Evolutionary conservation across 2,329 filamentous ascomycete species (phyloP), one percentile per base, ranked within the genome.

Genomic region (Fusarium sacchari): DNA sequence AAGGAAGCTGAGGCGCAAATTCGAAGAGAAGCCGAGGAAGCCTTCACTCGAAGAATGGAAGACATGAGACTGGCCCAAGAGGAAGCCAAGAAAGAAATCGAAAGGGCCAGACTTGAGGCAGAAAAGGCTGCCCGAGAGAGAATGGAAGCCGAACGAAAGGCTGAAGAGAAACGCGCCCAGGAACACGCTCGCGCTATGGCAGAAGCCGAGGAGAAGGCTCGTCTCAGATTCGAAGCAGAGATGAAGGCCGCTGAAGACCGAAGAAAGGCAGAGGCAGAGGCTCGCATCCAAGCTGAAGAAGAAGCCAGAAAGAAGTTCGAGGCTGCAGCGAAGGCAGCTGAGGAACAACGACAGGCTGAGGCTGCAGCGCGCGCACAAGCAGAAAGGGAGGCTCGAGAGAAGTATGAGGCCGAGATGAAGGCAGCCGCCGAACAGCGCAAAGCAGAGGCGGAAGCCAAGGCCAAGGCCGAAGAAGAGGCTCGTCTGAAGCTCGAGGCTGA

Each of bases 401-500:
- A 88, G 66, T 84, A 89, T 15, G 86, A 87, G 59, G 81, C 82
- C 1, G 83, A 86, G 67, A 80, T 83, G 63, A 82, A 81, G 67
- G 82, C 81, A 13, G 87, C 85, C 7, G 86, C 85, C 56, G 85
- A 83, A 28, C 81, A 79, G 15, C 77, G 82, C 81, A 68, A 86
- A 85, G 85, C 84, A 69, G 81, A 84, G 7, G 86, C 85, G 24
- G 86, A 86, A 24, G 87, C 87, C 32, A 81, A 83, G 69, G 72
- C 83, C 49, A 83, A 78, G 65, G 84, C 84, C 2, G 80, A 87
- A 43, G 87, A 86, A 57, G 84, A 85, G 57, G 83, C 84, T 3
- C 81, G 82, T 60, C 82, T 82, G 67, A 85, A 88, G 64, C 83
- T 88, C 10, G 86, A 87, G 61, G 80, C 81, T 5, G 83, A 86